phyloP scores from a whole-genome alignment of 257 asterid genomes.

The Lycium barbarum region DNA sequence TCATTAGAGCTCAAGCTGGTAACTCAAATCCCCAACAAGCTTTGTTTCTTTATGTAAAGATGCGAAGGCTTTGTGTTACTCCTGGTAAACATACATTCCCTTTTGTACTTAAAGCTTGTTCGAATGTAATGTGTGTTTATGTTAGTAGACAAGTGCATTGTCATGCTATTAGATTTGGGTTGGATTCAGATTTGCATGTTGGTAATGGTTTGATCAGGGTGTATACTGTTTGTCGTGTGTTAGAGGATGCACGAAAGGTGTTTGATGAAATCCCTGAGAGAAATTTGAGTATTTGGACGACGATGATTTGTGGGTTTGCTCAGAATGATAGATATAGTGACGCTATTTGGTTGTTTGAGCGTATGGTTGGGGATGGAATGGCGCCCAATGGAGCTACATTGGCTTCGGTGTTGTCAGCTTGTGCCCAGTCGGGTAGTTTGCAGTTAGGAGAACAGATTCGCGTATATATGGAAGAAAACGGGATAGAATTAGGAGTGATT shows the following conservation, averaged over 20 bases:
- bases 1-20: constrained; percentile 71
- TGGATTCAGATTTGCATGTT: constrained; percentile 66
- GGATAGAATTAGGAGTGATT: constrained; percentile 61
- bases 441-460: constrained; percentile 75
- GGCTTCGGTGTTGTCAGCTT: constrained; percentile 78
- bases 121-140: constrained; percentile 35
- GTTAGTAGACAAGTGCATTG: constrained; percentile 64
- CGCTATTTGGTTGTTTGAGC: constrained; percentile 62
- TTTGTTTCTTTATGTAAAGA: constrained; percentile 50
- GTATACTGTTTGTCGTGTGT: constrained; percentile 58
- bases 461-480: constrained; percentile 53
- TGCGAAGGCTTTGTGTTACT: constrained; percentile 54
- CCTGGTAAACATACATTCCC: constrained; percentile 88
- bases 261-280: constrained; percentile 64
- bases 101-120: constrained; percentile 79
- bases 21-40: constrained; percentile 50
- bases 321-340: constrained; percentile 57
- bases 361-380: constrained; percentile 59
- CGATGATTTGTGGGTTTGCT: constrained; percentile 82
- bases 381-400: constrained; percentile 65
- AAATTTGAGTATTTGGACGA: constrained; percentile 74
- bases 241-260: constrained; percentile 58
- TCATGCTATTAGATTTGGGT: constrained; percentile 63
- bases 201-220: constrained; percentile 65
- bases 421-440: constrained; percentile 80